Evolutionary conservation across 352 stramenopile species (phyloP), one percentile per base, ranked within the genome.

Genomic region (Pythium angustatum): DNA sequence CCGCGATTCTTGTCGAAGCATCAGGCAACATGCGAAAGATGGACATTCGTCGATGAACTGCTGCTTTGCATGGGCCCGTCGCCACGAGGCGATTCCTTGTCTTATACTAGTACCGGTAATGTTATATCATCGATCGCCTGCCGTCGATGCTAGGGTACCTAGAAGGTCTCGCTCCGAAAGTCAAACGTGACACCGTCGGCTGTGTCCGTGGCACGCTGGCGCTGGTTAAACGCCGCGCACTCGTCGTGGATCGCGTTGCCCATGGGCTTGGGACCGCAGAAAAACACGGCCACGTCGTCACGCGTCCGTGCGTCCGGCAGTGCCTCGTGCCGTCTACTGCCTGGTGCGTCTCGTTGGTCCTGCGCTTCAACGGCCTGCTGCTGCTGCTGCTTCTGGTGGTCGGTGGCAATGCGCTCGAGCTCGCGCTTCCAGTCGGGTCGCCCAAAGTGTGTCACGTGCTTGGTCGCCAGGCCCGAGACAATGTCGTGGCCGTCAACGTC

Each of bases 251-350:
- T 80, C 31, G 73, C 49, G 30, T 76, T 71, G 22, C 73, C 84
- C 22, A 96, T 75, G 0, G 65, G 61, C 52, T 88, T 84, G 0
- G 83, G 83, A 0, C 87, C 87, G 24, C 87, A 93, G 57, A 87
- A 88, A 58, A 94, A 94, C 12, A 94, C 81, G 5, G 82, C 85
- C 21, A 91, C 83, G 27, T 93, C 79, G 33, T 92, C 78, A 10
- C 4, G 21, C 30, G 17, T 19, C 12, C 44, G 14, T 22, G 31
- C 22, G 22, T 2, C 21, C 1, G 27, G 5, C 24, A 14, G 22
- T 24, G 8, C 10, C n/a, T 34, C 31, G n/a, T 11, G 17, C 12
- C 21, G 27, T 17, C 2, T 19, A 14, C 31, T 2, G n/a, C 10
- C 34, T 24, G 12, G 26, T 52, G 10, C 26, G 22, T 52, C 14